These are phyloP conservation scores for Termitomyces sp. DNA, from an alignment of 768 basidiomycete genomes.

Conservation along the genomic window DNA sequence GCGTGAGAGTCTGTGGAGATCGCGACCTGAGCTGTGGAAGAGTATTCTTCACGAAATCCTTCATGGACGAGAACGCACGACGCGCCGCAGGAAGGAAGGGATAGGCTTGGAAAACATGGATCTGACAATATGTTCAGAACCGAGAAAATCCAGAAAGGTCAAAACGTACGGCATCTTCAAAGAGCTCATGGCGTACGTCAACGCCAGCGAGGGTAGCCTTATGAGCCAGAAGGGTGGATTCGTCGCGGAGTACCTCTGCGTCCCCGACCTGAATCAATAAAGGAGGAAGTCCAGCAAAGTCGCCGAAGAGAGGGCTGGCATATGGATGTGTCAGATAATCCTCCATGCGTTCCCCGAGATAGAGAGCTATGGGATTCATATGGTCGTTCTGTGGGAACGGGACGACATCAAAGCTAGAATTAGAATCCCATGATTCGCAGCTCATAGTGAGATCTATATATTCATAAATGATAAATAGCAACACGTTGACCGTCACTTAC, in stretches of 20 bases:
- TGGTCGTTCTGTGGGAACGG: constrained; percentile 77
- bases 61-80: constrained; percentile 67
- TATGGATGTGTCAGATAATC: constrained; percentile 94
- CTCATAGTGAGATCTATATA: constrained; percentile 86
- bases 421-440: constrained; percentile 97
- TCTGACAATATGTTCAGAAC: constrained; percentile 32
- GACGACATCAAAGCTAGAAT: constrained; percentile 81
- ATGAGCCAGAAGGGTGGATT: constrained; percentile 86
- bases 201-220: constrained; percentile 89
- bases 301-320: constrained; percentile 90
- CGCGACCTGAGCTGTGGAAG: constrained; percentile 50
- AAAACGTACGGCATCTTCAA: constrained; percentile 78
- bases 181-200: constrained; percentile 80
- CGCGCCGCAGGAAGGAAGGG: constrained; percentile 67
- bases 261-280: constrained; percentile 90
- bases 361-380: constrained; percentile 90
- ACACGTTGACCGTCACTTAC: constrained; percentile 40
- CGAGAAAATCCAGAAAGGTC: background rate
- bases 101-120: constrained; percentile 89
- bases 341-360: constrained; percentile 77
- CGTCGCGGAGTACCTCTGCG: constrained; percentile 92
- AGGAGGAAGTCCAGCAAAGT: constrained; percentile 82
- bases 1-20: constrained; percentile 47
- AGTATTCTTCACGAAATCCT: constrained; percentile 57
- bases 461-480: constrained; percentile 1